These are phyloP conservation scores for Talaromyces sp. DNA, from an alignment of 2,329 filamentous ascomycete species.

Conservation along the genomic window DNA sequence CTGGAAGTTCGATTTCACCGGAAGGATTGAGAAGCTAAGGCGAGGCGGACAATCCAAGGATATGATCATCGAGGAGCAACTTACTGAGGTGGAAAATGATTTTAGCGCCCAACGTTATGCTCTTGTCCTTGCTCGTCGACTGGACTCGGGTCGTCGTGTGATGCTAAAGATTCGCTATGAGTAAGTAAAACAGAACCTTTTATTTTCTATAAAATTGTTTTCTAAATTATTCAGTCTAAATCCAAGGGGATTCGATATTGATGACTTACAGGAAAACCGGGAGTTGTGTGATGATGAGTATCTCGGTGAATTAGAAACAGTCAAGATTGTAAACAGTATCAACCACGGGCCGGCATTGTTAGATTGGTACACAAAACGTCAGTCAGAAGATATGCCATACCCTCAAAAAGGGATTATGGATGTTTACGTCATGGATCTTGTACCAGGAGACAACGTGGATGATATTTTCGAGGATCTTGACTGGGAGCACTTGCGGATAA, in stretches of 20 bases:
- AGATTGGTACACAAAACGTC: not conserved
- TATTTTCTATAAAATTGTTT: not conserved
- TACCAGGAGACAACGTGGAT: not conserved
- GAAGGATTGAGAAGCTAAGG: not conserved
- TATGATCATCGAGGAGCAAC: not conserved
- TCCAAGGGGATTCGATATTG: not conserved
- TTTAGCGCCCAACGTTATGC: not conserved
- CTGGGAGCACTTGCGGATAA: not conserved
- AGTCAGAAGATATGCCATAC: not conserved
- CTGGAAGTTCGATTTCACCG: not conserved
- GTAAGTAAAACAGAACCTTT: not conserved
- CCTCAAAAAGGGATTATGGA: not conserved
- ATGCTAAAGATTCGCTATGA: not conserved
- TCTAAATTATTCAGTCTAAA: not conserved
- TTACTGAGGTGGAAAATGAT: not conserved
- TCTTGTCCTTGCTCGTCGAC: not conserved
- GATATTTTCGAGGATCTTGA: not conserved
- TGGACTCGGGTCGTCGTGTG: not conserved
- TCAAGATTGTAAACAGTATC: not conserved
- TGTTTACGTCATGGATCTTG: not conserved
- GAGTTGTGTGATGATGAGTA: not conserved
- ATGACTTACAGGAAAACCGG: not conserved
- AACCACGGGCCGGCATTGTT: not conserved
- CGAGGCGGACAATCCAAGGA: not conserved
- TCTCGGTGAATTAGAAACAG: not conserved